phyloP scores from a whole-genome alignment of 257 asterid genomes.

The Solanum lycopersicoides region DNA sequence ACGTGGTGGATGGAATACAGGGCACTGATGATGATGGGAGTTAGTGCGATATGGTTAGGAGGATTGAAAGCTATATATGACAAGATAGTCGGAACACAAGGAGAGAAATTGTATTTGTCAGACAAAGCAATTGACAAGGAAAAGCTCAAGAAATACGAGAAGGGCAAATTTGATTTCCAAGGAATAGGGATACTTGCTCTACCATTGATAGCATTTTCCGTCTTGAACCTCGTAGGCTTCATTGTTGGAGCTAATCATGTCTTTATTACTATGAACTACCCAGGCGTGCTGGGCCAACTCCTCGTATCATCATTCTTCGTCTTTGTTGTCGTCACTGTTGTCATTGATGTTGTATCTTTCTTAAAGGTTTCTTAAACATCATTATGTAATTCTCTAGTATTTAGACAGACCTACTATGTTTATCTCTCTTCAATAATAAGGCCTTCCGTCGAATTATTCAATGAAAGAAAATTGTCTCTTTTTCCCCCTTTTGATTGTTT shows the following conservation, averaged over 20 bases:
- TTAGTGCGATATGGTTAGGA: not conserved
- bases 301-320: not conserved
- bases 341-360: not conserved
- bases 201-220: not conserved
- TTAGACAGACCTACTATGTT: not conserved
- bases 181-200: not conserved
- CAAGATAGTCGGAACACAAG: not conserved
- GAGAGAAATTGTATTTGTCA: not conserved
- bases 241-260: not conserved
- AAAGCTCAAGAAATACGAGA: not conserved
- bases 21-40: conserved; percentile 1
- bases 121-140: not conserved
- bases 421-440: not conserved
- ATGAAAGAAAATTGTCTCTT: not conserved
- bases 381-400: not conserved
- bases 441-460: not conserved
- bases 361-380: not conserved
- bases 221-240: not conserved
- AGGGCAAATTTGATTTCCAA: conserved; percentile 1
- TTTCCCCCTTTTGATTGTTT: not conserved
- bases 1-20: not conserved
- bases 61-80: not conserved
- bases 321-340: not conserved
- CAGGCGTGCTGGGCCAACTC: not conserved
- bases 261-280: not conserved